Evolutionary conservation across 495 filamentous ascomycete genomes (phyloP).

Genomic region (Aspergillus nidulans): DNA sequence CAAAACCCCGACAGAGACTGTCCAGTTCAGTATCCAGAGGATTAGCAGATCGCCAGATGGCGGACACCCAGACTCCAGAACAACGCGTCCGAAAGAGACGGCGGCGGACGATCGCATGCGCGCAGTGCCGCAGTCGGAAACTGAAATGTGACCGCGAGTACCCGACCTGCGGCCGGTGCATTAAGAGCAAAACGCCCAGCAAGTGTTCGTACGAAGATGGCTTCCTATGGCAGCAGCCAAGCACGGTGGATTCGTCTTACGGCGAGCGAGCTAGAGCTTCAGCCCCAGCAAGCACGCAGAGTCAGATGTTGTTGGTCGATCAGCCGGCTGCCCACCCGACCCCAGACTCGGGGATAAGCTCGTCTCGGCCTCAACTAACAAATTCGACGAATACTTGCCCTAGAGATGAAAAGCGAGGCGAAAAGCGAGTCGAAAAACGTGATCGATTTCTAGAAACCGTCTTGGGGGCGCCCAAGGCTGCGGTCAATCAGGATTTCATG

Average conservation of each 20-base stretch:
- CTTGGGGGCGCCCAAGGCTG: conserved; percentile 39
- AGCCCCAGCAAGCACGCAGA: conserved; percentile 4
- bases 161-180: conserved; percentile 60
- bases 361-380: conserved; percentile 28
- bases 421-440: conserved; percentile 29
- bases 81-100: conserved; percentile 37
- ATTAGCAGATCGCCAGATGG: conserved; percentile 6
- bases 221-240: conserved; percentile 45
- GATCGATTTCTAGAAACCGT: conserved; percentile 44
- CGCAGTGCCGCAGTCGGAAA: conserved; percentile 61
- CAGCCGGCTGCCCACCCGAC: conserved; percentile 26
- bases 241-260: conserved; percentile 30
- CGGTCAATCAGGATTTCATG: conserved; percentile 36
- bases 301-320: conserved; percentile 17
- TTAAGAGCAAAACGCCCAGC: conserved; percentile 42
- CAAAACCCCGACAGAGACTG: neutral
- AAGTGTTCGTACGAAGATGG: conserved; percentile 46
- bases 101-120: conserved; percentile 40
- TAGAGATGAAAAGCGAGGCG: conserved; percentile 16
- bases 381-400: conserved; percentile 9
- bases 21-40: too few relatives aligned
- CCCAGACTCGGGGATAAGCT: conserved; percentile 34
- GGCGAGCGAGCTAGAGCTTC: conserved; percentile 27
- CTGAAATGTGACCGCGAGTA: conserved; percentile 65
- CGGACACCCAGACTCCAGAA: neutral